Evolutionary conservation across 2,329 filamentous ascomycete species (phyloP), one percentile per base, ranked within the genome.

Genomic region (Sphaerulina populicola): DNA sequence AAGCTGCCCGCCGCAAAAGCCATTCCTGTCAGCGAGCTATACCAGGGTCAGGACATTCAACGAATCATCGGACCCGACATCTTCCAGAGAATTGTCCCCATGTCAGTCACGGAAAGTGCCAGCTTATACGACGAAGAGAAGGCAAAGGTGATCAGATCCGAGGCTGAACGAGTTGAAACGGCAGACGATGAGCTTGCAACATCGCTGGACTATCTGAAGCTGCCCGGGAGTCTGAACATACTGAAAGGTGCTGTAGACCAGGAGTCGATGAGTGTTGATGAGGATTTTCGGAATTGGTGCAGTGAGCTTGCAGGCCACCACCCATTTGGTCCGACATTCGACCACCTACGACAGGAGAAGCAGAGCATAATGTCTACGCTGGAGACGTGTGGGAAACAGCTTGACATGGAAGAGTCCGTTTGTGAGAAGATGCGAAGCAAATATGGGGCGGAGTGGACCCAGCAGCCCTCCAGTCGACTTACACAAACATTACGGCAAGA

Each of bases 351-450:
- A 57, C 77, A 80, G 23, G 86, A 93, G 61, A 94, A 91, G 68
- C 79, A 86, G 14, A 77, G 80, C 1, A 86, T 96, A 10, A 68
- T 88, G 23, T 75, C 76, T 2, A 79, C 82, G 2, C 69, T 98
- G 50, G 89, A 96, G 51, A 80, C 80, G 51, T 88, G 88, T 61
- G 82, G 83, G 49, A 94, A 94, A 67, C 86, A 94, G 63, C 72
- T 98, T 38, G 93, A 98, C 60, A 89, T 93, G 82, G 93, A 98
- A 68, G 94, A 97, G 71, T 94, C 88, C 50, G 88, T 97, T 0
- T 98, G 93, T 67, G 93, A 98, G 69, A 98, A 97, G 75, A 98
- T 98, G 93, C 81, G 93, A 42, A 94, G 89, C 10, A 98, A 98
- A 68, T 97, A 97, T 66, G 90, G 91, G 49, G 79, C 77, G 27